Conservation (phyloP, 495 filamentous ascomycete species). For the Hypoxylon fuscum region DNA sequence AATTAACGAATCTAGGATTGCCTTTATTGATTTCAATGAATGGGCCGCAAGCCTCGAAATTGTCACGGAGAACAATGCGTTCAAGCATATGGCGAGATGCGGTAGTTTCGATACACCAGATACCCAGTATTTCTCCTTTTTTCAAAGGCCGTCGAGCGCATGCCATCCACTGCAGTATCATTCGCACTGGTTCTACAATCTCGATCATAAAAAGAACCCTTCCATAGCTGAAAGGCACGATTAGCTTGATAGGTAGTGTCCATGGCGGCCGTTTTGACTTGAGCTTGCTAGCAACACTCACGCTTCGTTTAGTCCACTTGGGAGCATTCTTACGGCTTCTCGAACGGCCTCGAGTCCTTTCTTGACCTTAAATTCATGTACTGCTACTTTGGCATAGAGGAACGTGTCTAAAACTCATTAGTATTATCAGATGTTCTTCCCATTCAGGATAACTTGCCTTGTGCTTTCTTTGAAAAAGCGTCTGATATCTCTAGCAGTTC, state of each 20-base stretch:
- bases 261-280: background rate
- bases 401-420: constrained; percentile 26
- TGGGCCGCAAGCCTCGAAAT: constrained; percentile 20
- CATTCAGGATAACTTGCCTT: constrained; percentile 1
- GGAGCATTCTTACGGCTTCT: constrained; percentile 21
- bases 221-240: constrained; percentile 11
- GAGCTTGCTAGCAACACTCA: background rate
- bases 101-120: too few relatives aligned
- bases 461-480: constrained; percentile 11
- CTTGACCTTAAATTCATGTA: constrained; percentile 19
- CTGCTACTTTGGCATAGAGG: constrained; percentile 25
- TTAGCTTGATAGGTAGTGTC: too few relatives aligned
- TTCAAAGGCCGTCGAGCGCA: constrained; percentile 26
- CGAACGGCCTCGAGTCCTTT: constrained; percentile 17
- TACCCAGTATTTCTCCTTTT: constrained; percentile 29
- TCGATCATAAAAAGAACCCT: constrained; percentile 22
- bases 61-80: constrained; percentile 23
- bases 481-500: background rate
- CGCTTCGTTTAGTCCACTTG: constrained; percentile 25
- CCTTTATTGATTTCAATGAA: constrained; percentile 20
- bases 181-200: constrained; percentile 2
- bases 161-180: constrained; percentile 24
- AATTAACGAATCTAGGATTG: constrained; percentile 24
- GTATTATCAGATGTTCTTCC: background rate
- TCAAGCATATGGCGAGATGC: too few relatives aligned